Conservation (phyloP, 768 basidiomycete genomes). For the Boletus rufocinnamomeus region DNA sequence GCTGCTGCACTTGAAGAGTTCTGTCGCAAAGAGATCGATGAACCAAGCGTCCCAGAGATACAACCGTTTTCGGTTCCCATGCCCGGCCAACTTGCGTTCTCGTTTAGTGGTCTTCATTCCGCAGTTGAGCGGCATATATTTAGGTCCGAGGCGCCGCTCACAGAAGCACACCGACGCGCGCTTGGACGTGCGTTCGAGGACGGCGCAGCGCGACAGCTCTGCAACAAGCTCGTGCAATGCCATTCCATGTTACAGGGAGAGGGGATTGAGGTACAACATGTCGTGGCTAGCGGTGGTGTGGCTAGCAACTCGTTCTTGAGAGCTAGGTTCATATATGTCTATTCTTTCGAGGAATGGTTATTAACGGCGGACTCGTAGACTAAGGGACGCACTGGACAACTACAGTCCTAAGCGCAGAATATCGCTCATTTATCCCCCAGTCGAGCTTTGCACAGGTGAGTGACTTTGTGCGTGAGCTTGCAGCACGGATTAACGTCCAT, state of each 20-base stretch:
- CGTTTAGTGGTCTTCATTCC: conserved; percentile 78
- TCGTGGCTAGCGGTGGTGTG: conserved; percentile 92
- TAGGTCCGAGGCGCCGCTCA: conserved; percentile 35
- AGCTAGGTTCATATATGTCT: conserved; percentile 48
- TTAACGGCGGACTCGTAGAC: conserved; percentile 28
- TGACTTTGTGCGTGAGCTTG: neutral
- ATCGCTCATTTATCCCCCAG: conserved; percentile 71
- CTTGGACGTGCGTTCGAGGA: conserved; percentile 75
- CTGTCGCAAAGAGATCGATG: conserved; percentile 40
- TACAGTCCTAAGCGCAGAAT: conserved; percentile 38
- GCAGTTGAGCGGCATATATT: conserved; percentile 61
- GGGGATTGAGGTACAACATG: conserved; percentile 48
- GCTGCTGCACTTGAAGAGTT: conserved; percentile 84
- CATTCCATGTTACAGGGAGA: conserved; percentile 44
- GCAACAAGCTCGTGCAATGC: conserved; percentile 59
- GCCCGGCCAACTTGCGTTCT: conserved; percentile 63
- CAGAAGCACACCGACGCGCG: conserved; percentile 35
- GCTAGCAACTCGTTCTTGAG: conserved; percentile 82
- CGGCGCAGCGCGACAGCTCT: conserved; percentile 70
- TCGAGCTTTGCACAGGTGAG: conserved; percentile 78
- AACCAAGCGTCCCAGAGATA: conserved; percentile 30
- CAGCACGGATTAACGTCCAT: neutral
- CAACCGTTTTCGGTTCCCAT: conserved; percentile 51
- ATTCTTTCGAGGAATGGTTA: neutral
- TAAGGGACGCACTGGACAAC: conserved; percentile 32